A percentile compares a stretch with the other conserved stretches of the same genome.
phyloP scores from a whole-genome alignment of 257 asterid species.

The Ophiorrhiza pumila region DNA sequence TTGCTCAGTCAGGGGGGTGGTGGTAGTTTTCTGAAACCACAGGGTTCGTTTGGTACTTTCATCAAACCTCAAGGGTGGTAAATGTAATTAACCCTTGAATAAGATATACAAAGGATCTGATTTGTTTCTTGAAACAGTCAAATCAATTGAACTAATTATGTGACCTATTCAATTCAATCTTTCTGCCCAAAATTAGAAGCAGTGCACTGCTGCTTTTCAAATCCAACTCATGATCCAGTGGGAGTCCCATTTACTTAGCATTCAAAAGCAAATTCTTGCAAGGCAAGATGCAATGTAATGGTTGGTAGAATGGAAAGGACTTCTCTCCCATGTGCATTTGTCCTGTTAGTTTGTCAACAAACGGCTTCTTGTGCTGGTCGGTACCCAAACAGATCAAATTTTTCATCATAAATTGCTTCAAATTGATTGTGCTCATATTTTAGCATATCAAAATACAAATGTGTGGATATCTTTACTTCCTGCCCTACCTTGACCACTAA shows the following conservation, averaged over 20 bases:
- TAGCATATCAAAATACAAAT: neutral
- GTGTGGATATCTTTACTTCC: neutral
- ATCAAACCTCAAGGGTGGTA: no score
- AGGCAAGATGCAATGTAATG: neutral
- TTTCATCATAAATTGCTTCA: neutral
- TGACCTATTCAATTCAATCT: neutral
- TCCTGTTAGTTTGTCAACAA: neutral
- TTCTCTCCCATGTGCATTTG: constrained; percentile 9
- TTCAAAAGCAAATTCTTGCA: neutral
- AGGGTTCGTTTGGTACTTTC: no score
- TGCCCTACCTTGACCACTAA: neutral
- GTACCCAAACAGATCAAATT: neutral
- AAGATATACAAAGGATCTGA: no score
- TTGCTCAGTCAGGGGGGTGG: no score
- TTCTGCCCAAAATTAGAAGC: neutral
- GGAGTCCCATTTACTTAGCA: neutral
- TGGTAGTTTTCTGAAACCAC: no score
- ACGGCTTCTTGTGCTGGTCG: neutral
- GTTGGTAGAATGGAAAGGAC: neutral
- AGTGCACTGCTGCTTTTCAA: neutral
- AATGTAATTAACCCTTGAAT: no score
- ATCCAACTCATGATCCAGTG: neutral
- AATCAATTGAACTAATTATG: neutral
- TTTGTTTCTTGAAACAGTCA: neutral
- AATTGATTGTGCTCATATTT: neutral